Evolutionary conservation across 2,329 filamentous ascomycete species (phyloP).

Genomic region (Fusarium sp.): DNA sequence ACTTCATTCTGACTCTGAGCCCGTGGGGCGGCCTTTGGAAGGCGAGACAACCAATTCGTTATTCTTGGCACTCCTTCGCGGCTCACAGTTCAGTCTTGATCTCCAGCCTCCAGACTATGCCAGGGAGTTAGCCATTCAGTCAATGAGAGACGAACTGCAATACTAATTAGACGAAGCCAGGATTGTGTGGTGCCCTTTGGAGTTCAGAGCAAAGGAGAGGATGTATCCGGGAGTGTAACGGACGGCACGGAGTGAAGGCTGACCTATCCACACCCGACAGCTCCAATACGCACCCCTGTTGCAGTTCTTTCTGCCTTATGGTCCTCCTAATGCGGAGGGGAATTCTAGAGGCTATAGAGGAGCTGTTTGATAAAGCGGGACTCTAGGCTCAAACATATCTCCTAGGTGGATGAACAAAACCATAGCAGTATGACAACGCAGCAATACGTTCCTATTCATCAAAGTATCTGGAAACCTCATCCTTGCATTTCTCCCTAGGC

Average conservation of each 20-base stretch:
- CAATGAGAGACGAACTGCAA: slow-evolving; percentile 18
- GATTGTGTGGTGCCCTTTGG: slow-evolving; percentile 19
- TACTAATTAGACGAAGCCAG: not conserved
- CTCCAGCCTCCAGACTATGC: not conserved
- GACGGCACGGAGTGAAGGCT: slow-evolving; percentile 32
- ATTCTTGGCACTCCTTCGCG: slow-evolving; percentile 13
- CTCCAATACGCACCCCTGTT: slow-evolving; percentile 34
- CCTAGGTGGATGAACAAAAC: slow-evolving; percentile 30
- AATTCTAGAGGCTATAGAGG: slow-evolving; percentile 26
- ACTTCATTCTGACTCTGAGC: slow-evolving; percentile 35
- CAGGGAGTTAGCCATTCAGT: not conserved
- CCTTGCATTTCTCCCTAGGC: slow-evolving; percentile 24
- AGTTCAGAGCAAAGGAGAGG: slow-evolving; percentile 21
- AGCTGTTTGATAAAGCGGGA: slow-evolving; percentile 42
- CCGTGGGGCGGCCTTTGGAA: slow-evolving; percentile 35
- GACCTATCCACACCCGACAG: slow-evolving; percentile 30
- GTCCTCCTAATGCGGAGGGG: slow-evolving; percentile 38
- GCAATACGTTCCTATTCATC: slow-evolving; percentile 27
- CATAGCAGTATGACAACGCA: slow-evolving; percentile 37
- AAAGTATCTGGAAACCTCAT: slow-evolving; percentile 30
- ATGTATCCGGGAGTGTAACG: slow-evolving; percentile 43
- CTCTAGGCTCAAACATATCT: slow-evolving; percentile 32
- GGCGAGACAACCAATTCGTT: slow-evolving; percentile 28
- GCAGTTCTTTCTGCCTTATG: slow-evolving; percentile 30
- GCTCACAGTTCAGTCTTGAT: slow-evolving; percentile 18